A percentile compares a stretch with the other conserved stretches of the same genome.
Evolutionary conservation across 768 basidiomycete genomes (phyloP).

Genomic region (Coprinellus micaceus): DNA sequence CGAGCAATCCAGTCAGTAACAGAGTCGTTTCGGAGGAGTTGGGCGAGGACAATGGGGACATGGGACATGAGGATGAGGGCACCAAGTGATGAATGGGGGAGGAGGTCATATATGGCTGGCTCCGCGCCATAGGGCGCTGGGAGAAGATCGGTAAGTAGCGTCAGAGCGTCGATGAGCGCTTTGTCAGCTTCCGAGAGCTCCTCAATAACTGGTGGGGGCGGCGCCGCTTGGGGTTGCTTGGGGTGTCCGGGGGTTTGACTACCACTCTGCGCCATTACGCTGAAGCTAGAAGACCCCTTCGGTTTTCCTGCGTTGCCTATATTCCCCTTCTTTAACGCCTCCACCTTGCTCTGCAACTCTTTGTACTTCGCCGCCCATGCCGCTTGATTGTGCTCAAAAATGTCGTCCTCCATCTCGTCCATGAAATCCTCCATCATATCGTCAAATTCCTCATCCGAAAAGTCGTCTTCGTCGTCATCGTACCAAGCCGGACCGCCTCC

Average conservation of each 20-base stretch:
- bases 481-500: background rate
- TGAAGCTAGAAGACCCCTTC: too few relatives aligned
- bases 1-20: slow-evolving; percentile 51
- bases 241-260: too few relatives aligned
- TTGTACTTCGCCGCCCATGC: too few relatives aligned
- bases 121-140: slow-evolving; percentile 43
- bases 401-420: too few relatives aligned
- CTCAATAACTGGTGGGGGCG: too few relatives aligned
- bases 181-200: slow-evolving; percentile 37
- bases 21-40: slow-evolving; percentile 52
- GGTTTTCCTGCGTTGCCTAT: too few relatives aligned
- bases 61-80: slow-evolving; percentile 42
- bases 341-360: too few relatives aligned
- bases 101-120: slow-evolving; percentile 43
- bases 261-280: too few relatives aligned
- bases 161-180: slow-evolving; percentile 34
- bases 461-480: background rate
- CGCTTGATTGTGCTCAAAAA: too few relatives aligned
- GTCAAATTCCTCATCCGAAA: too few relatives aligned
- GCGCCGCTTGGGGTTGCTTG: too few relatives aligned
- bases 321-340: too few relatives aligned
- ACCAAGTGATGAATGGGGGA: slow-evolving; percentile 45
- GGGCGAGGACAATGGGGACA: slow-evolving; percentile 41
- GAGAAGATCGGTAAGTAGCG: slow-evolving; percentile 37
- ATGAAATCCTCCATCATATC: background rate